Evolutionary conservation across 768 basidiomycete genomes (phyloP), one percentile per base, ranked within the genome.

Genomic region (Mycena latifolia): DNA sequence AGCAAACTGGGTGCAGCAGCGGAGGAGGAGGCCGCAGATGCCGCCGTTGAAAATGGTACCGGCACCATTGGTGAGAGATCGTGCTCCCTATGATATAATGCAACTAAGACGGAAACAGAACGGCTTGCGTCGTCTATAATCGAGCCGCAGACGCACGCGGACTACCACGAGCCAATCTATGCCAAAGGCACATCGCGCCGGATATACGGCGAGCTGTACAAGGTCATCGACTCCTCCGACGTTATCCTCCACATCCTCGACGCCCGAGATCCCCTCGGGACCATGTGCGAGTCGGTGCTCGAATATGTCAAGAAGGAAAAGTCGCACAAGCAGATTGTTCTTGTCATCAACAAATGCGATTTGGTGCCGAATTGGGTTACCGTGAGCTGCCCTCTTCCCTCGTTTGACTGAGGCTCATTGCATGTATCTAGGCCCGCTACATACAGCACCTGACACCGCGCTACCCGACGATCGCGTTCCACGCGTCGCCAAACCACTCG

Each of bases 321-420:
- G 79, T 86, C 94, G 24, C 95, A 98, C 80, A 99, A 99, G 79
- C 97, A 99, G 78, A 88, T 99, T 63, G 94, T 99, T 4, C 89
- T 98, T 62, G 87, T 99, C 57, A 89, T 99, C 72, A 99, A 99
- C 84, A 99, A 99, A 82, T 98, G 97, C 75, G 97, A 99, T 79
- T 81, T 99, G 60, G 96, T 99, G 15, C 98, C 97, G 9, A 98
- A 95, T 72, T 99, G 97, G 97, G 97, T 98, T 45, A 98, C 97
- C 11, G 96, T 96, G 78, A 79, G 93, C 54, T 39, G 47, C 20
- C 35, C 53, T 43, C 48, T 43, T 52, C 45, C 52, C 43, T n/a
- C 50, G 24, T 28, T 27, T 62, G n/a, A 56, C 53, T 20, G 35
- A 2, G 61, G 43, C 70, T 45, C 59, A 59, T 11, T n/a, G n/a